Base-by-base conservation (phyloP, 73 alveolate genomes). In the Uronychia setigera region DNA sequence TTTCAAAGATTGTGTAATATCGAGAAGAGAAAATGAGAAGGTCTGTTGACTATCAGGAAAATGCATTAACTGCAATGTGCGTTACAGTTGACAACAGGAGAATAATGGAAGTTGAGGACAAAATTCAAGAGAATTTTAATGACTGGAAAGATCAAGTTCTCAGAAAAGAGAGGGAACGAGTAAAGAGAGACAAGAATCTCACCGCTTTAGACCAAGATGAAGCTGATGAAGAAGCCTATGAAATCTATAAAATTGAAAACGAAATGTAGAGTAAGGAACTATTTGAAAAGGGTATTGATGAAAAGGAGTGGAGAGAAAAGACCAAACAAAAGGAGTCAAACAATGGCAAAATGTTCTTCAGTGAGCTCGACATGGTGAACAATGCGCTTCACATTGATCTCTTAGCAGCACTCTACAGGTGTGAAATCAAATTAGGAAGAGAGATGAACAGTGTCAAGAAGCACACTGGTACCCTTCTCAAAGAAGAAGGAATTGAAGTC, bases 151-250 rank as follows among this genome's bases (percentile, higher is more conserved):
- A 94, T 57, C 88, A 90, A 83, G 74, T 94, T 31, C 91, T 94
- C 89, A 90, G 95, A 81, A 91, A 96, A 88, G 95, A 97, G 93
- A 88, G 98, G 80, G 97, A 91, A 58, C 80, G 97, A 75, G 92
- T 81, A 89, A 33, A 92, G 31, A 80, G 94, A 59, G 97, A 89
- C 78, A 93, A 91, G 82, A 93, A 92, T 26, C 86, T 87, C 58
- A 76, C 89, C 29, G 84, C 89, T 60, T 88, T 96, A 28, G 99
- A 96, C 74, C 97, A 94, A 31, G 98, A 97, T 89, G 95, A 96
- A 76, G 86, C 92, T 76, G 96, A 94, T 60, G 99, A 97, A 80
- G 99, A 97, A 83, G 97, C 97, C 80, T 89, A 91, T 75, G 99
- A 97, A 90, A 94, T 96, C 32, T 88, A 92, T 77, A 93, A 92